Conservation (phyloP, 2,329 filamentous ascomycete species). For the Teratosphaeria nubilosa region DNA sequence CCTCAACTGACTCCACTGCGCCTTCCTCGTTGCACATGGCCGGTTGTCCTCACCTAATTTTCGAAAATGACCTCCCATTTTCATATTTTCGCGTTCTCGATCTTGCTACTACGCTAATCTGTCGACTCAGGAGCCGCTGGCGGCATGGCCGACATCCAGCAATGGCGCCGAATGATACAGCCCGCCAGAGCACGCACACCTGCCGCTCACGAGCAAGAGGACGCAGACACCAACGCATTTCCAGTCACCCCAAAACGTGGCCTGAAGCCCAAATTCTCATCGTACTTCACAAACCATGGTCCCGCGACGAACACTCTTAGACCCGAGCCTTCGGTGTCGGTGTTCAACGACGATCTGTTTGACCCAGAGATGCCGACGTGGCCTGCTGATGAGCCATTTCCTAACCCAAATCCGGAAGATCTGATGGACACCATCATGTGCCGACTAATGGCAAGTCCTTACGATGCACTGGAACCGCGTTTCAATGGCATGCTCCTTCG, state of each 20-base stretch:
- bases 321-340: slow-evolving; percentile 10
- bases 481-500: slow-evolving; percentile 31
- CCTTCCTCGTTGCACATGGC: not conserved
- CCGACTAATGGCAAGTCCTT: slow-evolving; percentile 20
- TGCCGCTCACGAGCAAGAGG: slow-evolving; percentile 18
- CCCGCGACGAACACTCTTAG: slow-evolving; percentile 5
- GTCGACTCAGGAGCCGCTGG: not conserved
- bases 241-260: slow-evolving; percentile 24
- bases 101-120: not conserved
- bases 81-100: not conserved
- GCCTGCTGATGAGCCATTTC: slow-evolving; percentile 17
- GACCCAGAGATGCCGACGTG: slow-evolving; percentile 18
- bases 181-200: slow-evolving; percentile 22
- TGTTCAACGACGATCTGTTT: slow-evolving; percentile 11
- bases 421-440: slow-evolving; percentile 24
- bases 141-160: slow-evolving; percentile 23
- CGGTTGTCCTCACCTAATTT: not conserved
- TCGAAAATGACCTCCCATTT: not conserved
- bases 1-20: not conserved
- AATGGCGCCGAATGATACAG: slow-evolving; percentile 28
- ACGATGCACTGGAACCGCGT: slow-evolving; percentile 17
- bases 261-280: slow-evolving; percentile 30
- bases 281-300: slow-evolving; percentile 29
- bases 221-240: slow-evolving; percentile 19
- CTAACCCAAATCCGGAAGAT: slow-evolving; percentile 18